Evolutionary conservation across 495 filamentous ascomycete species (phyloP), one percentile per base, ranked within the genome.

Genomic region (Cenococcum geophilum): DNA sequence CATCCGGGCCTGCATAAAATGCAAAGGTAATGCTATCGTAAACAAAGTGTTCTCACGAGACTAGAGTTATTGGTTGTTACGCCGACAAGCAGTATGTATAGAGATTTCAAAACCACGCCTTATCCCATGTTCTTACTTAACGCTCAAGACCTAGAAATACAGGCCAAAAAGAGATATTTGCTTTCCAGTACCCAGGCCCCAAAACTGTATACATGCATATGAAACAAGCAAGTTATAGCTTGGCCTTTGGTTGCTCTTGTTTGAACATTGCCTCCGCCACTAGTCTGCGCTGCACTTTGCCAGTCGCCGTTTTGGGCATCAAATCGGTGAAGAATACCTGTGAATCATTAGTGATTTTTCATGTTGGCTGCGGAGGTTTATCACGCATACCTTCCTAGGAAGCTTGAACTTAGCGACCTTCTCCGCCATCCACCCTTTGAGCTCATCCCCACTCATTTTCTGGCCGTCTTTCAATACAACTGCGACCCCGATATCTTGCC

Each of bases 291-390:
- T 92, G 89, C 55, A 92, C 84, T 76, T 92, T 95, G 27, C 89
- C 89, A 8, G 89, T 95, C n/a, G 89, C 87, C 22, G 89, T 95
- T 76, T 92, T 92, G 37, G 89, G 89, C 82, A 93, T 92, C 58
- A 83, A 74, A 56, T 88, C 78, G 5, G 86, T 89, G 63, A 91
- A 89, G 73, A 85, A 92, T 25, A 92, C 76, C 85, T 88, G 5
- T 36, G 18, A 11, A 27, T 20, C 21, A 43, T 51, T 8, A 16
- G 50, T 23, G 21, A 10, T 18, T 51, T 14, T 5, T 48, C 47
- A 76, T 64, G 73, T n/a, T n/a, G n/a, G n/a, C n/a, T n/a, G n/a
- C n/a, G n/a, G 6, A 6, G 27, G 27, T 6, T 32, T 6, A 32
- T 32, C 27, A 6, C 27, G 6, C 27, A 32, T 32, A 88, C 86